Percentiles rank a stretch among this genome's conserved stretches.
phyloP scores from a whole-genome alignment of 2,329 filamentous ascomycete species.

The Xylaria sp. region DNA sequence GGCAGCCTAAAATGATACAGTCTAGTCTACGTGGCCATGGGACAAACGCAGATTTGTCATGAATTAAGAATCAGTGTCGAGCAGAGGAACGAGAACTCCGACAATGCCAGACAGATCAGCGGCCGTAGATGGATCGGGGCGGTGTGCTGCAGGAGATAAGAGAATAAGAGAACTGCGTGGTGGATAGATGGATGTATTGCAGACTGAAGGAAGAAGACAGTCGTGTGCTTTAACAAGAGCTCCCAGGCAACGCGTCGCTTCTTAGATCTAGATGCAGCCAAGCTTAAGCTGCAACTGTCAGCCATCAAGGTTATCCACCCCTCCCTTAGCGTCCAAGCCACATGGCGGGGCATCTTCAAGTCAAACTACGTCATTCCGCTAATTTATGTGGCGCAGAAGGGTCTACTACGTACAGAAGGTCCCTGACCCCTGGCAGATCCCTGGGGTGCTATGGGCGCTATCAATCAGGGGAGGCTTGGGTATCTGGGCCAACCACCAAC shows the following conservation, averaged over 20 bases:
- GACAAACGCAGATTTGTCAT: slow-evolving; percentile 1
- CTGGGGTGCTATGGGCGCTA: no score
- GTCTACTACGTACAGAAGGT: no score
- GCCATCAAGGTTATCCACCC: slow-evolving; percentile 30
- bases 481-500: no score
- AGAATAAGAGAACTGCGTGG: slow-evolving; percentile 15
- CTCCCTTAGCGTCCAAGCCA: slow-evolving; percentile 28
- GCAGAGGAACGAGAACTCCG: not conserved
- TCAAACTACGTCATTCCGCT: slow-evolving; percentile 31
- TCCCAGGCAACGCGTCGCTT: slow-evolving; percentile 19
- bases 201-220: slow-evolving; percentile 16
- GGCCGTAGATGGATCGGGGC: not conserved
- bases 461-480: no score
- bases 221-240: not conserved
- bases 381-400: slow-evolving; percentile 25
- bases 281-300: not conserved
- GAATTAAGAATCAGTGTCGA: not conserved
- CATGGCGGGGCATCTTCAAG: slow-evolving; percentile 30
- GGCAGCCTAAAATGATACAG: slow-evolving; percentile 12
- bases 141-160: not conserved
- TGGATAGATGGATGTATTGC: slow-evolving; percentile 16
- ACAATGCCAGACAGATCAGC: not conserved
- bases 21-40: slow-evolving; percentile 33
- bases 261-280: not conserved
- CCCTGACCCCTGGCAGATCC: no score